Evolutionary conservation across 352 stramenopile genomes (phyloP), one percentile per base, ranked within the genome.

Genomic region (Globisporangium cystogenes): DNA sequence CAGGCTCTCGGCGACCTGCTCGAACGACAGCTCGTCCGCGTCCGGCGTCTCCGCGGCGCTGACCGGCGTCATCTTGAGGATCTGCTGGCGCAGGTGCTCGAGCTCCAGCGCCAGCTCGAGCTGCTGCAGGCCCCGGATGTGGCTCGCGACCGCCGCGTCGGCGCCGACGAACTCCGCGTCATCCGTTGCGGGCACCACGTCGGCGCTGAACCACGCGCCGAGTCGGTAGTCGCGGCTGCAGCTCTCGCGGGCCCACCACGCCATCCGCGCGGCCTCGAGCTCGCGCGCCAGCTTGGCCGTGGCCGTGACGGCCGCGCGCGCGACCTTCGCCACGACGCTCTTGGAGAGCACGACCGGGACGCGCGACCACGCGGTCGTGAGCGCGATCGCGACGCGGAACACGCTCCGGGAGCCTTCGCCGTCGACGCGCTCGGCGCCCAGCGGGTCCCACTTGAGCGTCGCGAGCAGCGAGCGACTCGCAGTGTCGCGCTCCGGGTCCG

Each of bases 161-260:
- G 37, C 61, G 35, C 68, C 21, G 42, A 35, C 15, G 39, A 41
- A 14, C 1, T 49, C 21, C 7, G 42, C 53, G 7, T 61, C 27
- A 40, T 14, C 37, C 0, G 14, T 36, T n/a, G 16, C 20, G 18
- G 1, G n/a, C 36, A n/a, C 24, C 5, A 86, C 60, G n/a, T 89
- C 77, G 0, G 68, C 69, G 0, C 65, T 69, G 48, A 87, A 94
- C 83, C 81, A 94, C 1, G 81, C 86, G 2, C 83, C 83, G 8
- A 92, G 55, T 1, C 80, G 72, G 51, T 86, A 90, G 51, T 69
- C 79, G 15, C 83, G 67, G 51, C 81, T 91, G 49, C 73, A 90
- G 23, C 74, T 86, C 54, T 93, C 83, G n/a, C 78, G 72, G 0
- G 76, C 81, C 83, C 83, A 93, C 83, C 81, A 93, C 18, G 71